Evolutionary conservation across 139 green algal genomes (phyloP).

Genomic region (Volvox africanus): DNA sequence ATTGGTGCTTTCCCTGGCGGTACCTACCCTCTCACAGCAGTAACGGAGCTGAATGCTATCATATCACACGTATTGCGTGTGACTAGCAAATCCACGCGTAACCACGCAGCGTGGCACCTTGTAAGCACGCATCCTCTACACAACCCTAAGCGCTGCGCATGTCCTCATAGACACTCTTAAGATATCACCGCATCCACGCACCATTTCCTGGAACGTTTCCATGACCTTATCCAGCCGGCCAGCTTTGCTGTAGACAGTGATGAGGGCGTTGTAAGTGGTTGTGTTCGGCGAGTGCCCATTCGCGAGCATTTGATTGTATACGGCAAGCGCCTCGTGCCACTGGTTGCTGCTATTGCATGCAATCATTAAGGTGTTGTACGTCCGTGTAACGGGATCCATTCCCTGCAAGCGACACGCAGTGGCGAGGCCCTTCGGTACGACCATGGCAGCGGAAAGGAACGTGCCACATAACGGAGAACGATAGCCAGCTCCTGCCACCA

Average conservation of each 20-base stretch:
- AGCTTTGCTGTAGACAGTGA: conserved; percentile 79
- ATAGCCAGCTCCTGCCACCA: too few species aligned
- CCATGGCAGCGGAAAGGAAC: too few species aligned
- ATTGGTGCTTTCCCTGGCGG: too few species aligned
- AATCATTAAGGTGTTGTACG: conserved; percentile 71
- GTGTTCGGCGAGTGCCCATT: conserved; percentile 75
- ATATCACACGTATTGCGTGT: too few species aligned
- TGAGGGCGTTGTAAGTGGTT: conserved; percentile 88
- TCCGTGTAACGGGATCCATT: conserved; percentile 75
- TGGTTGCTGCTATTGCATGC: conserved; percentile 74
- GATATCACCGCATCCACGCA: background rate
- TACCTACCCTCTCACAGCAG: too few species aligned
- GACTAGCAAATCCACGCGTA: too few species aligned
- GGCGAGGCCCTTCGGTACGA: too few species aligned
- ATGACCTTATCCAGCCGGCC: conserved; percentile 52
- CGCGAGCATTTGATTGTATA: conserved; percentile 67
- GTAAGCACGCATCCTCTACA: too few species aligned
- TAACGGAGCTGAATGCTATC: too few species aligned
- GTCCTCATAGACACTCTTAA: background rate
- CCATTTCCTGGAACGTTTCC: conserved; percentile 37
- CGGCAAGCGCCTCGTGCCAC: conserved; percentile 69
- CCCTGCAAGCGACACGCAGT: conserved; percentile 40
- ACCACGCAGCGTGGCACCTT: too few species aligned
- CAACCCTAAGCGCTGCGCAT: too few species aligned
- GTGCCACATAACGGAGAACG: too few species aligned